Percentiles rank a stretch among this genome's conserved stretches.
phyloP scores from a whole-genome alignment of 257 asterid genomes.

The Solanum dulcamara region DNA sequence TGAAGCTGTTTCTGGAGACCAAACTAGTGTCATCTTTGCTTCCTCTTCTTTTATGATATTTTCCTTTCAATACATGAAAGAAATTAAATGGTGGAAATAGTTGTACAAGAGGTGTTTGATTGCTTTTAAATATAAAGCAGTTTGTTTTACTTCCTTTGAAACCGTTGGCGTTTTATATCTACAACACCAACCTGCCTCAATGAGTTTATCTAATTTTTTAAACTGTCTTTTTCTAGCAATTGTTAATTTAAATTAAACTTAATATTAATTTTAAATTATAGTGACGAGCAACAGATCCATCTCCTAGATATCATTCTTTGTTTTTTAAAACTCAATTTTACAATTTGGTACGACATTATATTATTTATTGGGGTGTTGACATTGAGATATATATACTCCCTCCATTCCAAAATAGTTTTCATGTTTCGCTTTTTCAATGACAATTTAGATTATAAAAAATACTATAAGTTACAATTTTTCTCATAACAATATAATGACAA shows the following conservation, averaged over 20 bases:
- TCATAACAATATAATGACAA: no score
- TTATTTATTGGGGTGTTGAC: neutral
- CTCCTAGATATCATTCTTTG: neutral
- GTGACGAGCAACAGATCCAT: neutral
- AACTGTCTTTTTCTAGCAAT: neutral
- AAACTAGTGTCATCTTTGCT: slow-evolving; percentile 18
- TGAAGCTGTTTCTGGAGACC: slow-evolving; percentile 30
- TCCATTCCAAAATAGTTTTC: no score
- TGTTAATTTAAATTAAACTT: neutral
- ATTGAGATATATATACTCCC: neutral
- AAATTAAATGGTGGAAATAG: neutral
- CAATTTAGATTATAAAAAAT: no score
- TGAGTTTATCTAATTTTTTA: neutral
- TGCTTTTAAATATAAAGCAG: neutral
- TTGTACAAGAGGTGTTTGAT: neutral
- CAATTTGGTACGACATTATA: neutral
- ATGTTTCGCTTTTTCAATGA: no score
- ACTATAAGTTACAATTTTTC: no score
- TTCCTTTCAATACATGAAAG: neutral
- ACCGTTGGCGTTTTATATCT: neutral
- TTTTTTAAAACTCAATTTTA: neutral
- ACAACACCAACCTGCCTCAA: neutral
- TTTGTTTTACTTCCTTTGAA: neutral
- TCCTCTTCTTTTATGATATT: neutral
- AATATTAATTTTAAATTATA: neutral